phyloP scores from a whole-genome alignment of 495 filamentous ascomycete genomes.

The Hypoxylon intermedium region DNA sequence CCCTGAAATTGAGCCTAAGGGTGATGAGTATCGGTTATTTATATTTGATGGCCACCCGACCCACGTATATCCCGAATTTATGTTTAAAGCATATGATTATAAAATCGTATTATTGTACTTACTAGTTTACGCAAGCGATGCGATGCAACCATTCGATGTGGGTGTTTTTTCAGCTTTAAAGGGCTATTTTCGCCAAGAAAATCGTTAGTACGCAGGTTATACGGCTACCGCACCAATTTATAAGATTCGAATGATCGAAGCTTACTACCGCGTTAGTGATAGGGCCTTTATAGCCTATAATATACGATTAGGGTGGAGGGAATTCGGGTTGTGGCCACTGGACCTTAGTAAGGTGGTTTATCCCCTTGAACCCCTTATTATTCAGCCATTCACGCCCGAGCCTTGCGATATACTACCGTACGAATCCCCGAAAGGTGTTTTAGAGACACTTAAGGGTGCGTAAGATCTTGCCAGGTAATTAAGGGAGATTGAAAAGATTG shows the following conservation, averaged over 20 bases:
- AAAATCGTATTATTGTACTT: conserved; percentile 1
- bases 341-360: background rate
- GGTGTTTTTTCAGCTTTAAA: conserved; percentile 1
- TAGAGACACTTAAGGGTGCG: background rate
- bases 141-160: background rate
- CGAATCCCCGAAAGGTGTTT: background rate
- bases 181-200: background rate
- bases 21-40: background rate
- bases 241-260: background rate
- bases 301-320: background rate
- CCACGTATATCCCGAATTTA: conserved; percentile 1
- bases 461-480: background rate
- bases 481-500: background rate
- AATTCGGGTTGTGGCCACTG: background rate
- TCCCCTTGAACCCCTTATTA: background rate
- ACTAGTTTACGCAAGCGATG: background rate
- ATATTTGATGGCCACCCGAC: background rate
- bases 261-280: background rate
- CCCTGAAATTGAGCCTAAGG: background rate
- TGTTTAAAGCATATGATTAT: background rate
- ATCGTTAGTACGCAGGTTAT: background rate
- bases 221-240: conserved; percentile 1
- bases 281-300: background rate
- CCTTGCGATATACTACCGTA: background rate
- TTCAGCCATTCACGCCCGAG: too few relatives aligned